A percentile compares a stretch with the other conserved stretches of the same genome.
Conservation (phyloP, 169 alveolate species). For the Theileria orientalis region DNA sequence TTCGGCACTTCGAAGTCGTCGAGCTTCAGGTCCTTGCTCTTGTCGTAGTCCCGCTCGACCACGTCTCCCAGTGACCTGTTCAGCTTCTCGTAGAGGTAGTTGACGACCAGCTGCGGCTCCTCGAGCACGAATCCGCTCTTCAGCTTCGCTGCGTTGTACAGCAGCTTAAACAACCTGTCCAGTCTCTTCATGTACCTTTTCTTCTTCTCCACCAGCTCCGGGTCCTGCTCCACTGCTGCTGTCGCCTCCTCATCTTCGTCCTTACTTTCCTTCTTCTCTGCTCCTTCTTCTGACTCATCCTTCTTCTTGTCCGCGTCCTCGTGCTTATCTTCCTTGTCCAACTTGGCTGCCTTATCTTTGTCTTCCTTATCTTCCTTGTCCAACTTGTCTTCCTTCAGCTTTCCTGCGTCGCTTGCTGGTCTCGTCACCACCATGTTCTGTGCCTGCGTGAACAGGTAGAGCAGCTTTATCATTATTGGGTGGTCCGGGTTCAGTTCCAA, state of each 20-base stretch:
- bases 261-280: background rate
- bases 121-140: conserved; percentile 78
- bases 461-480: conserved; percentile 85
- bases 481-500: conserved; percentile 96
- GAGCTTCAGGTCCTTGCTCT: background rate
- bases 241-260: background rate
- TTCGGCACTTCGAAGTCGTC: conserved; percentile 21
- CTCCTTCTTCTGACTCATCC: conserved; percentile 44
- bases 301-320: background rate
- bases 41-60: background rate
- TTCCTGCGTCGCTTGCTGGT: too few species aligned
- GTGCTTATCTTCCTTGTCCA: background rate
- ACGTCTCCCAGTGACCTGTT: conserved; percentile 24
- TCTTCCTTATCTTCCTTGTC: background rate
- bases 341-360: conserved; percentile 14
- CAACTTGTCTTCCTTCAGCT: background rate
- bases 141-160: conserved; percentile 77
- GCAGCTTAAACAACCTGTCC: conserved; percentile 14
- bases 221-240: background rate
- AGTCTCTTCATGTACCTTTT: background rate
- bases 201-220: background rate
- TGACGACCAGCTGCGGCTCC: conserved; percentile 54
- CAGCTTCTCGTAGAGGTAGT: conserved; percentile 36
- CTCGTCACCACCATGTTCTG: too few species aligned
- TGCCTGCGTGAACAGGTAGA: conserved; percentile 37